Evolutionary conservation across 2,329 filamentous ascomycete species (phyloP), one percentile per base, ranked within the genome.

Genomic region (Sclerotinia trifoliorum): DNA sequence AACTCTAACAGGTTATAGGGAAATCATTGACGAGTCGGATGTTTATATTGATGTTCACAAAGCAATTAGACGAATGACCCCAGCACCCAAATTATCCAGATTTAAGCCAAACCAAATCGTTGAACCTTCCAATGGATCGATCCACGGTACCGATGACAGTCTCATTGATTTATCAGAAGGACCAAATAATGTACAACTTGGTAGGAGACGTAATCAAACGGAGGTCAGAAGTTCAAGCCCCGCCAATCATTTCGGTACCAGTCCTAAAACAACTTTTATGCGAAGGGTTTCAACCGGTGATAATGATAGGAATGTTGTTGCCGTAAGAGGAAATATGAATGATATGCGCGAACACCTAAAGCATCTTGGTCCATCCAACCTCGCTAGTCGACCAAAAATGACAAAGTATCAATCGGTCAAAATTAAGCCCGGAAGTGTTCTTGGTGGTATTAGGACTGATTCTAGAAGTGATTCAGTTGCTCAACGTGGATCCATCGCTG

Each of bases 31-130:
- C 78, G 95, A 99, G 79, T 98, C 94, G 0, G 95, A 99, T 79
- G 95, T 99, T 15, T 99, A 96, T 76, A 90, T 99, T 72, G 95
- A 99, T 78, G 93, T 99, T 2, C 95, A 98, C 83, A 98, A 98
- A 81, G 95, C 95, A 29, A 97, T 99, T 73, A 88, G 95, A 68
- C 91, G 95, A 65, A 72, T 78, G 72, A 70, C 78, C 67, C 72
- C 78, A 66, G 73, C 77, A n/a, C 94, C 94, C 1, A 90, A 92
- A 76, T 88, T 88, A 56, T 46, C 24, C 29, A 87, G 90, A 67
- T 85, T 88, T n/a, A 85, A 83, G 26, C 87, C 85, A 72, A 82
- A 81, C 56, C 82, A 82, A 65, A 80, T 87, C 51, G 77, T 87
- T 24, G 80, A 81, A 68, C 78, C 77, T 29, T 79, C 81, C 1